Conservation (phyloP, 2,329 filamentous ascomycete species). For the Trichoderma oligosporum region DNA sequence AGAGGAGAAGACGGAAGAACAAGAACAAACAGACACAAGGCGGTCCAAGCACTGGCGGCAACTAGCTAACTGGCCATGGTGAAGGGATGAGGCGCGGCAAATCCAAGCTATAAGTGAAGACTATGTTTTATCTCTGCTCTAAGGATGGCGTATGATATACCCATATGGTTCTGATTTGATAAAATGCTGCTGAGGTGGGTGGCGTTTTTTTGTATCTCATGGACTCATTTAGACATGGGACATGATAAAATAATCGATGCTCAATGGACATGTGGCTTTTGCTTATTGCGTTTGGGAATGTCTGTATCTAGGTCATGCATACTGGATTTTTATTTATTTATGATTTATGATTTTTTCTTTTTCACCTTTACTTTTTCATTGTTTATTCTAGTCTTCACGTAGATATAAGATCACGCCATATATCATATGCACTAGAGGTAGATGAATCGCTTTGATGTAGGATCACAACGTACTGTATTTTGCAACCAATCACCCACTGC, state of each 20-base stretch:
- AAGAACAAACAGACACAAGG: conserved; percentile 16
- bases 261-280: conserved; percentile 2
- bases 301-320: background rate
- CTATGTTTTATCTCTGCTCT: conserved; percentile 14
- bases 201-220: conserved; percentile 3
- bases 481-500: background rate
- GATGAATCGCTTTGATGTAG: background rate
- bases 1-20: conserved; percentile 24
- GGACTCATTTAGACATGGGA: background rate
- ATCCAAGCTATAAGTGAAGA: background rate
- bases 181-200: conserved; percentile 3
- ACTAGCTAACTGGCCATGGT: background rate
- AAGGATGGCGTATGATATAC: background rate
- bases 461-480: background rate
- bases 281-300: conserved; percentile 1
- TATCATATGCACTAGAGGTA: too few relatives aligned
- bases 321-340: too few relatives aligned
- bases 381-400: too few relatives aligned
- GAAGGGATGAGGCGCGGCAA: background rate
- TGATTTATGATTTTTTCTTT: too few relatives aligned
- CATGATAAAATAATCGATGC: background rate
- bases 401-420: too few relatives aligned
- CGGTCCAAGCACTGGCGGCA: conserved; percentile 17
- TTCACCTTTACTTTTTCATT: too few relatives aligned
- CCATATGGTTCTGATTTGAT: conserved; percentile 10